A percentile compares a stretch with the other conserved stretches of the same genome.
These are phyloP conservation scores for Blumeria hordei DNA, from an alignment of 2,329 filamentous ascomycete species.

Conservation along the genomic window DNA sequence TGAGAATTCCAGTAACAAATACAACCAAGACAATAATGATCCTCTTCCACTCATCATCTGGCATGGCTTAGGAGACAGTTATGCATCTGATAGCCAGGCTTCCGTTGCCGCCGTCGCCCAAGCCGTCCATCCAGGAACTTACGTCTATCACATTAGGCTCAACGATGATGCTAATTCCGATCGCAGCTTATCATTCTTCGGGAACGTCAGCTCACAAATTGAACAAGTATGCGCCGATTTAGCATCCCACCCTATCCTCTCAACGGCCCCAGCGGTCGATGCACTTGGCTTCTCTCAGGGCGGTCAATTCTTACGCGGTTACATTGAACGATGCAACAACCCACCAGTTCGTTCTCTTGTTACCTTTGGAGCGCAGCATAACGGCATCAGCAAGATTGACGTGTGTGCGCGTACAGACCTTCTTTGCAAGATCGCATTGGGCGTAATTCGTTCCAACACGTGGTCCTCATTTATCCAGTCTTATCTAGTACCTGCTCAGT, in stretches of 20 bases:
- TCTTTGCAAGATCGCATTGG: slow-evolving; percentile 60
- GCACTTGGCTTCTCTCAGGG: slow-evolving; percentile 90
- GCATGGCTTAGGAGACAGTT: slow-evolving; percentile 65
- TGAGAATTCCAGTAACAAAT: too few relatives aligned
- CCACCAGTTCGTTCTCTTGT: slow-evolving; percentile 34
- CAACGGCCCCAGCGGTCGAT: slow-evolving; percentile 62
- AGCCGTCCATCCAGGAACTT: slow-evolving; percentile 53
- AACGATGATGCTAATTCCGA: slow-evolving; percentile 37
- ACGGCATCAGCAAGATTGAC: slow-evolving; percentile 67
- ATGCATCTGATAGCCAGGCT: slow-evolving; percentile 49
- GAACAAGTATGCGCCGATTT: slow-evolving; percentile 55
- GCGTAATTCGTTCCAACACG: slow-evolving; percentile 52
- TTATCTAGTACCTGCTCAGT: slow-evolving; percentile 75
- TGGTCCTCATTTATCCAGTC: slow-evolving; percentile 61
- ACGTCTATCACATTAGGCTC: slow-evolving; percentile 58
- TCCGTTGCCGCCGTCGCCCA: slow-evolving; percentile 48
- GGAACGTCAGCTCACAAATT: slow-evolving; percentile 65
- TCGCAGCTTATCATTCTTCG: slow-evolving; percentile 67
- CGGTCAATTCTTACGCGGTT: slow-evolving; percentile 81
- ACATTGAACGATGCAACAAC: slow-evolving; percentile 64
- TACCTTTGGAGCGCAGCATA: slow-evolving; percentile 49
- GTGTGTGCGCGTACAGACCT: slow-evolving; percentile 48
- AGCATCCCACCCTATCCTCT: slow-evolving; percentile 51
- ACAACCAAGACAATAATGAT: slow-evolving; percentile 20
- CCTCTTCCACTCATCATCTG: slow-evolving; percentile 81